Conservation (phyloP, 1,284 basidiomycete species). For the Ceratobasidium sp. region DNA sequence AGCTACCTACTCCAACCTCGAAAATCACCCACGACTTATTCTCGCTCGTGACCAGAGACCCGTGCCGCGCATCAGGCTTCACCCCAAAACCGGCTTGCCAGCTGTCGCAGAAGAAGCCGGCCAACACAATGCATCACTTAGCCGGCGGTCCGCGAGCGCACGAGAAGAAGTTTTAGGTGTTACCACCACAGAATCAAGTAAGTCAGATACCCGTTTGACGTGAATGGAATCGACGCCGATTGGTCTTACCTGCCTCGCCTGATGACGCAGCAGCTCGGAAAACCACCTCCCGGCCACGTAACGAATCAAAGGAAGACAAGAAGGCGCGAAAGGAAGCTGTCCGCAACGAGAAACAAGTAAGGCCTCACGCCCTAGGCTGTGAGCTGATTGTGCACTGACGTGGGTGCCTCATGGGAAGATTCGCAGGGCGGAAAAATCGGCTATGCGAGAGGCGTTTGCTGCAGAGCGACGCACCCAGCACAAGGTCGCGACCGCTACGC, state of each 20-base stretch:
- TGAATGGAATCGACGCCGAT: conserved; percentile 12
- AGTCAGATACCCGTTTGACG: conserved; percentile 42
- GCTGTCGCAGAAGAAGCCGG: conserved; percentile 58
- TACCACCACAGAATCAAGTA: conserved; percentile 46
- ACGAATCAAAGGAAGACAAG: conserved; percentile 89
- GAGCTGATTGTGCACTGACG: conserved; percentile 7
- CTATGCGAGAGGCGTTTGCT: conserved; percentile 79
- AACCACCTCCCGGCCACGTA: conserved; percentile 76
- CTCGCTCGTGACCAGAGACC: conserved; percentile 69
- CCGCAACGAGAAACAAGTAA: conserved; percentile 80
- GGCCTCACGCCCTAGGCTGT: conserved; percentile 43
- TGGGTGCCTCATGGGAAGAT: conserved; percentile 37
- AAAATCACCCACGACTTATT: conserved; percentile 92
- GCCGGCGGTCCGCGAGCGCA: conserved; percentile 37
- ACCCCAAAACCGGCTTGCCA: conserved; percentile 82
- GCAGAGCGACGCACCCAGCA: conserved; percentile 81
- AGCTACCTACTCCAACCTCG: conserved; percentile 96
- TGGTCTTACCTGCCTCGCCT: conserved; percentile 5
- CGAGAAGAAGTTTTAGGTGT: conserved; percentile 46
- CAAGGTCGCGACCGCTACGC: conserved; percentile 65
- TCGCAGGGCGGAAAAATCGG: conserved; percentile 85
- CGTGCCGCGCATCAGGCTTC: conserved; percentile 74
- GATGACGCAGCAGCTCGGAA: conserved; percentile 54
- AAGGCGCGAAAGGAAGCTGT: conserved; percentile 89
- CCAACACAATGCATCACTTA: conserved; percentile 17